Evolutionary conservation across 768 basidiomycete species (phyloP), one percentile per base, ranked within the genome.

Genomic region (Hortiboletus flavorubellus): DNA sequence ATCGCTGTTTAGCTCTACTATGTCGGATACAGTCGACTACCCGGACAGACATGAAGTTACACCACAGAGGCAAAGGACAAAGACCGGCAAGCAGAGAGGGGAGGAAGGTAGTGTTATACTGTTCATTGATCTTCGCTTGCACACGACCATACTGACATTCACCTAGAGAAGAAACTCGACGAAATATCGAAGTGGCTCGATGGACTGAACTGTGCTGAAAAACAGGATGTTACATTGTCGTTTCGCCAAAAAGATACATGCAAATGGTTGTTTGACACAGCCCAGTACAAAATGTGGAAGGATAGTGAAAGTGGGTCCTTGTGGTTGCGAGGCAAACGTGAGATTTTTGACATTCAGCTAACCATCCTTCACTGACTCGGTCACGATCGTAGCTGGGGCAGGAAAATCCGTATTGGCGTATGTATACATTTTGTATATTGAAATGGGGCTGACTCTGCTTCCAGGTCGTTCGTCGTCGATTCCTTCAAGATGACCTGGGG

Each of bases 351-450:
- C n/a, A 18, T 16, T 5, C 21, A 11, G 23, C 12, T 21, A 30
- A 8, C 4, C 18, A 30, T 10, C 4, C 11, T 48, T 18, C 3
- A 14, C 46, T 54, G 46, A 54, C 14, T 12, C 8, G 30, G 18
- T 34, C n/a, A 8, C 10, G 7, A 30, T 6, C 33, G 33, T 38
- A 56, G 55, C 44, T 41, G 55, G 55, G 6, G 50, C 55, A 1
- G 55, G 50, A 2, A 56, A 53, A 56, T 56, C 55, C 11, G 55
- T 56, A 14, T 26, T 56, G 42, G 50, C 44, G 55, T 56, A 53
- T 37, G 56, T 46, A 35, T 16, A 23, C 4, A 5, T n/a, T 41
- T 3, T 6, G 29, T 47, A 4, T 12, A 11, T 37, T 42, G 15
- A 1, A 3, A 14, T 1, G 8, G 15, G n/a, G 2, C 26, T 55